phyloP scores from a whole-genome alignment of 306 rosid species.

The Pachyrhizus erosus region DNA sequence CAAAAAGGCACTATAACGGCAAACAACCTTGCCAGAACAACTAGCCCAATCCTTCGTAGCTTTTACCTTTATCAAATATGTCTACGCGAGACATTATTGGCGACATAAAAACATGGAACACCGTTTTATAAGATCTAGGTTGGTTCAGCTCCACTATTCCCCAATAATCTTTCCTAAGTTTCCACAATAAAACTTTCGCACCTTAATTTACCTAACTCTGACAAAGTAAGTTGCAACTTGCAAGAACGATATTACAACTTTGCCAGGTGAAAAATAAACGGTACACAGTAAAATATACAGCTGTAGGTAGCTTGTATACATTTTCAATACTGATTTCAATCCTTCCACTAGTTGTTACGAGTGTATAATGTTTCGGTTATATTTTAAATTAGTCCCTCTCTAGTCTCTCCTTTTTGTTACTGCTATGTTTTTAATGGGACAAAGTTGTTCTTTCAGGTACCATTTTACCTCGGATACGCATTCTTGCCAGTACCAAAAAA shows the following conservation, averaged over 20 bases:
- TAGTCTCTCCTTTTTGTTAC: background rate
- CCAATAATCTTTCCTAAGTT: background rate
- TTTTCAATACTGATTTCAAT: background rate
- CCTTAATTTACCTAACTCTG: background rate
- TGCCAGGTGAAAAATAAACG: background rate
- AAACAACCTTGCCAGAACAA: constrained; percentile 29
- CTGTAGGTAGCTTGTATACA: background rate
- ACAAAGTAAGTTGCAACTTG: background rate
- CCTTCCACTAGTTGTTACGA: background rate
- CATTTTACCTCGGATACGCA: background rate
- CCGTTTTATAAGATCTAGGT: constrained; percentile 12
- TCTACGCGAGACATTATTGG: background rate
- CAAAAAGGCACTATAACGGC: constrained; percentile 33
- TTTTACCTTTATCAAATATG: background rate
- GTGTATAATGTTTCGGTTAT: background rate
- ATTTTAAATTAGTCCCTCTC: background rate
- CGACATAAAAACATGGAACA: constrained; percentile 16
- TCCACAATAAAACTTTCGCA: background rate
- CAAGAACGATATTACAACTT: background rate
- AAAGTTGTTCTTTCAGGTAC: background rate
- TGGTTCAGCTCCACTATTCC: background rate
- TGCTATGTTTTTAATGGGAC: background rate
- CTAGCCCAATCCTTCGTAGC: background rate
- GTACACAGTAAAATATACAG: background rate
- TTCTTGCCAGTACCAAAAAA: background rate